Base-by-base conservation (phyloP, 345 rosid genomes). In the Anacardium occidentale region DNA sequence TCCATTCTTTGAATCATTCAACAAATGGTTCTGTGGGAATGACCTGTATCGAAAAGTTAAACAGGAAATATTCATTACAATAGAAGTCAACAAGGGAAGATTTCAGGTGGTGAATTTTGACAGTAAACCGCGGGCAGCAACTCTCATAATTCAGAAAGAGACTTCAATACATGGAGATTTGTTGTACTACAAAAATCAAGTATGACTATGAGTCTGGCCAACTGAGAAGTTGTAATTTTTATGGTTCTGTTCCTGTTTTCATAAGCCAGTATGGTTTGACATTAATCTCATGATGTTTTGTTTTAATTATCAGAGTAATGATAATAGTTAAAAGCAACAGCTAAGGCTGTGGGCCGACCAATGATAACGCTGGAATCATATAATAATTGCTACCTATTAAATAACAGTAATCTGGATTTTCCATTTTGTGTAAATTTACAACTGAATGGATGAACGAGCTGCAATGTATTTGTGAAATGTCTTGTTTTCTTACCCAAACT, bases 341-440 rank as follows among this genome's bases (percentile, higher is more conserved):
- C 77, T 4, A 74, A 62, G 65, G 40, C 14, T 7, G 45, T 48
- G 70, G 20, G 32, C 66, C 76, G 68, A 62, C 52, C 20, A 29
- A 62, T 62, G 51, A 58, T 74, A 69, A 59, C 75, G 74, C 62
- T 74, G 52, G 71, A 67, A 71, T 70, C 76, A 66, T 62, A 53
- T 74, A 45, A 67, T 62, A 51, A 48, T 74, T 53, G 44, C 32
- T 34, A n/a, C 11, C 68, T 45, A 8, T 58, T 34, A 51, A 25
- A 58, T 26, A 20, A 29, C 1, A 17, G 12, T 40, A 4, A 57
- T 51, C 58, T 52, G 15, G 50, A 32, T 48, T 69, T 48, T 29
- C 32, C 20, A 68, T 55, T n/a, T 10, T 42, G 71, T 62, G 17
- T 32, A 14, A 50, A 29, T 52, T 14, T 52, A 26, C 21, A 48